Evolutionary conservation across 2,329 filamentous ascomycete genomes (phyloP).

Genomic region (Colletotrichum australisinense): DNA sequence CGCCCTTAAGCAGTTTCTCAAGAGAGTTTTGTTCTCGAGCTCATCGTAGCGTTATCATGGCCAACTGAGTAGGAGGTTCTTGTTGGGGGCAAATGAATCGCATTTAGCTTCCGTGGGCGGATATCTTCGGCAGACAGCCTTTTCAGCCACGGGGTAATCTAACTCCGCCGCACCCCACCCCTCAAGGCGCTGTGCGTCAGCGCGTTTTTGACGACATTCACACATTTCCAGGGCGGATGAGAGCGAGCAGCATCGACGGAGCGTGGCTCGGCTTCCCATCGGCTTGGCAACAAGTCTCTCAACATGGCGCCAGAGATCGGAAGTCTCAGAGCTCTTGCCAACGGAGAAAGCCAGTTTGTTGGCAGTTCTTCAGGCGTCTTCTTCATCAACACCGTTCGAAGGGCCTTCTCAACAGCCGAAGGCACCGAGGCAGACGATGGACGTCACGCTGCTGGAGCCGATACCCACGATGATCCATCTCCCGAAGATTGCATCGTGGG

Average conservation of each 20-base stretch:
- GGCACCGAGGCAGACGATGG: constrained; percentile 37
- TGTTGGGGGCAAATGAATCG: too few relatives aligned
- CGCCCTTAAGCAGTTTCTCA: too few relatives aligned
- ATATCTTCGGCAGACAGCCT: not conserved
- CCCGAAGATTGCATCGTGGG: constrained; percentile 34
- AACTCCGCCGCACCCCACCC: not conserved
- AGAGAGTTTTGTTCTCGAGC: too few relatives aligned
- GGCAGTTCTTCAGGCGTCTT: constrained; percentile 64
- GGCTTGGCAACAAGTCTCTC: not conserved
- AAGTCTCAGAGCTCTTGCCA: constrained; percentile 31
- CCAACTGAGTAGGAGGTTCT: too few relatives aligned
- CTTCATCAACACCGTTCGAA: constrained; percentile 64
- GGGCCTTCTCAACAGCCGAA: constrained; percentile 55
- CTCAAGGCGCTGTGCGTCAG: too few relatives aligned
- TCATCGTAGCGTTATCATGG: too few relatives aligned
- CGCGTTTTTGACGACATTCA: too few relatives aligned
- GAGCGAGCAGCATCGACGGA: too few relatives aligned
- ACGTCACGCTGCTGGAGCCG: not conserved
- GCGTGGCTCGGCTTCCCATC: not conserved
- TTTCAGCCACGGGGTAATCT: not conserved
- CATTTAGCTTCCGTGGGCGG: too few relatives aligned
- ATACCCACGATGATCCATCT: constrained; percentile 4
- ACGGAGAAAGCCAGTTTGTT: constrained; percentile 58
- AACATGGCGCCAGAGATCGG: constrained; percentile 26
- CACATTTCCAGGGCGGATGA: too few relatives aligned